Evolutionary conservation across 257 asterid genomes (phyloP).

Genomic region (Pogostemon cablin): DNA sequence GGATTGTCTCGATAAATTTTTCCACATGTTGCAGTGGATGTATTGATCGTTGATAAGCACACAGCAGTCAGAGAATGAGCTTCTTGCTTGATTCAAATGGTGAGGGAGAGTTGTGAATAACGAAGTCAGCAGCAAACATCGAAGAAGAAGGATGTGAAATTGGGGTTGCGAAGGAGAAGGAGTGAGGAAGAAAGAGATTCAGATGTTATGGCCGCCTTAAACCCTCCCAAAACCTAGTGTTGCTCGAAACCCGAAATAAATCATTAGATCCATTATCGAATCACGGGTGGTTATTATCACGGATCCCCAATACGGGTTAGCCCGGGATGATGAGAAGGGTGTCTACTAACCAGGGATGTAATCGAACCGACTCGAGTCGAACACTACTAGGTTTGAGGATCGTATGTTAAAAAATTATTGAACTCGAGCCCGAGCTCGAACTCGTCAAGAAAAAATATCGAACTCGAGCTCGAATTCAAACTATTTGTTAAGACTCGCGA

Average conservation of each 20-base stretch:
- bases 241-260: neutral
- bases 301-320: neutral
- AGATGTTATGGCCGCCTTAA: constrained; percentile 55
- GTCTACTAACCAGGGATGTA: no score
- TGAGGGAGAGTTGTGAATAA: neutral
- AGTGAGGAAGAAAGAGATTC: neutral
- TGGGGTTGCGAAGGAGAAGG: neutral
- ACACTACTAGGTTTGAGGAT: no score
- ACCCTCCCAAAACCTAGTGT: constrained; percentile 66
- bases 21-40: constrained; percentile 73
- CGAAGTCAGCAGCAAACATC: constrained; percentile 17
- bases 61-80: constrained; percentile 8
- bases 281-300: neutral
- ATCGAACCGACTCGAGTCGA: no score
- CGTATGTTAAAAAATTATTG: no score
- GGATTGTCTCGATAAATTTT: constrained; percentile 59
- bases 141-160: neutral
- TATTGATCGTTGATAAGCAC: constrained; percentile 21
- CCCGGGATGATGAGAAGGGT: neutral
- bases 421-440: no score
- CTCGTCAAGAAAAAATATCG: no score
- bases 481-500: no score
- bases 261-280: neutral
- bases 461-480: no score
- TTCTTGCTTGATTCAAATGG: neutral